Conservation (phyloP, 306 rosid genomes). For the Medicago arabica region DNA sequence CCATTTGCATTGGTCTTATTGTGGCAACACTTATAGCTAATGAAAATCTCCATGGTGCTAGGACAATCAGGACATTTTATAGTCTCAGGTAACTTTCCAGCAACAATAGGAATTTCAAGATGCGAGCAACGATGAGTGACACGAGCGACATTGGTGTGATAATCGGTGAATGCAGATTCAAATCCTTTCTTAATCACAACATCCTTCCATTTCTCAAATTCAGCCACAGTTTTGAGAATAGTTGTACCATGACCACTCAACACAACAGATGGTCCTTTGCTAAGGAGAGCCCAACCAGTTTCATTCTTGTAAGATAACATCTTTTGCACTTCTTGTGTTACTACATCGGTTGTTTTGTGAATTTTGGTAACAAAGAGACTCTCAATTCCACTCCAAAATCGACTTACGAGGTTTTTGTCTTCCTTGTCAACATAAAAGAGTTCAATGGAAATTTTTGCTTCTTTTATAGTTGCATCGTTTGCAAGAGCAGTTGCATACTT, state of each 20-base stretch:
- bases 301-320: conserved; percentile 74
- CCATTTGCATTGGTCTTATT: conserved; percentile 11
- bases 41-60: conserved; percentile 45
- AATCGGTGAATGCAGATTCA: conserved; percentile 35
- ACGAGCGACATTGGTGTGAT: conserved; percentile 29
- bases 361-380: conserved; percentile 57
- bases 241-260: conserved; percentile 60
- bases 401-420: conserved; percentile 41
- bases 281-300: conserved; percentile 67
- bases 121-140: conserved; percentile 44
- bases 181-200: conserved; percentile 36
- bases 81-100: conserved; percentile 44
- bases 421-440: conserved; percentile 52
- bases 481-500: conserved; percentile 47
- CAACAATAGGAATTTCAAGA: conserved; percentile 43
- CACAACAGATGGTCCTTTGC: conserved; percentile 58
- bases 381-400: conserved; percentile 57
- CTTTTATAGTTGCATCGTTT: conserved; percentile 54
- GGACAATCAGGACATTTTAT: conserved; percentile 52
- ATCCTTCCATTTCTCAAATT: conserved; percentile 74
- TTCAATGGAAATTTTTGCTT: conserved; percentile 53
- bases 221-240: conserved; percentile 54
- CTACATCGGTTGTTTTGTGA: conserved; percentile 41
- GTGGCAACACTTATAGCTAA: conserved; percentile 53
- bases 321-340: conserved; percentile 63